Evolutionary conservation across 2,329 filamentous ascomycete genomes (phyloP), one percentile per base, ranked within the genome.

Genomic region (Fusarium pseudonygamai): DNA sequence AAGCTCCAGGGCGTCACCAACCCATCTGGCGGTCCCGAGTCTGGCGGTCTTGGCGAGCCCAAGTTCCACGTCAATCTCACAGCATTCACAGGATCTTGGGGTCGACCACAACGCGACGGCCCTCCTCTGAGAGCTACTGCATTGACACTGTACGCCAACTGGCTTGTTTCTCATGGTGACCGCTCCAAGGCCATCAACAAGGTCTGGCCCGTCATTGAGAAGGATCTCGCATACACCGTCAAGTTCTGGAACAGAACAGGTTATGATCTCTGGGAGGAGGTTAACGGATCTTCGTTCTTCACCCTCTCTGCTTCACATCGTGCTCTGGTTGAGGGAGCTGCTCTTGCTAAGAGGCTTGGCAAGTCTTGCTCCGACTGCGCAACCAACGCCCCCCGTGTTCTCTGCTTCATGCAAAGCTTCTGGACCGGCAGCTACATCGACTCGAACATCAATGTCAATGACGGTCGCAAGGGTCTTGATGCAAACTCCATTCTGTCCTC

Each of bases 251-350:
- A 87, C 75, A 79, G 85, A 58, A 87, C 86, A 5, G 86, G 87
- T 1, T 95, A 89, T 73, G 93, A 96, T 79, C 86, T 96, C 2
- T 95, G 93, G 93, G 93, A 95, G 79, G 93, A 95, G 79, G 88
- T 94, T 15, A 83, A 86, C n/a, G 92, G 92, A 56, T 90, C 88
- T 28, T 94, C 92, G 0, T 95, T 94, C 84, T 96, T 95, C 82
- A 95, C 93, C 1, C 83, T 90, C 34, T 88, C 90, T 7, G 87
- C 88, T 26, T 89, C 92, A 60, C 90, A 95, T 79, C 72, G 67
- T 77, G 85, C 89, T n/a, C 83, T 90, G 10, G 84, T 90, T 9
- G 89, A 93, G 81, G 93, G 93, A 18, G 88, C 85, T 61, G 84
- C 85, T 4, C 86, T 95, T n/a, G 92, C 93, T 5, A 81, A 82